A percentile compares a stretch with the other conserved stretches of the same genome.
These are phyloP conservation scores for Canna indica DNA, from an alignment of 176 grass and related monocot species.

Conservation along the genomic window DNA sequence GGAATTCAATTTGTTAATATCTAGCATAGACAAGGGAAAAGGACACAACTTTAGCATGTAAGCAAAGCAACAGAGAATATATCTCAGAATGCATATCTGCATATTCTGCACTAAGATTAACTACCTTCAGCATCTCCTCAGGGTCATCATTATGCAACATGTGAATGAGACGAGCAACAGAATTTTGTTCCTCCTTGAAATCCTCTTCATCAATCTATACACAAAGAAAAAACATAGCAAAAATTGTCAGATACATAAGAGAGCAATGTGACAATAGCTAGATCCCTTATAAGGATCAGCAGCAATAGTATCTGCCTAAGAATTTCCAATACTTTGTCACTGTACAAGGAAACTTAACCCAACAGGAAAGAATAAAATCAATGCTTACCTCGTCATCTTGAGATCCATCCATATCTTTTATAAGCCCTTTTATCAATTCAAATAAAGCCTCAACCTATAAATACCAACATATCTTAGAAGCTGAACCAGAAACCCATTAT, in stretches of 20 bases:
- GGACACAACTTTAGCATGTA: not conserved
- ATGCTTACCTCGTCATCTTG: constrained; percentile 72
- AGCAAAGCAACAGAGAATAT: not conserved
- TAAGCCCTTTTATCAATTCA: constrained; percentile 92
- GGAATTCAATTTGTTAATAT: no score
- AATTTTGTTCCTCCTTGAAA: constrained; percentile 98
- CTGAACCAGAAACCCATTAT: constrained; percentile 3
- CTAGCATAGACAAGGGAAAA: not conserved
- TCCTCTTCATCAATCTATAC: constrained; percentile 91
- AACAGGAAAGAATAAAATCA: constrained; percentile 8
- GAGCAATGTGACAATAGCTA: not conserved
- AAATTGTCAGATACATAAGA: not conserved
- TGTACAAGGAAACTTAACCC: not conserved
- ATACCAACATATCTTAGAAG: constrained; percentile 16
- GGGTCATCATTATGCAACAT: constrained; percentile 94
- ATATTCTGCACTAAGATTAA: not conserved
- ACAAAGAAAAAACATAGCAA: not conserved
- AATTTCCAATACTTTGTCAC: not conserved
- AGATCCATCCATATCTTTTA: constrained; percentile 77
- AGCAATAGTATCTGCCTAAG: not conserved
- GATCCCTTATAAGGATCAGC: not conserved
- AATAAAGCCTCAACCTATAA: constrained; percentile 84
- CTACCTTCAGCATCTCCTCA: constrained; percentile 98
- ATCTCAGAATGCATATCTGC: not conserved
- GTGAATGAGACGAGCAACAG: constrained; percentile 91